Base-by-base conservation (phyloP, 164 flowering plant species). In the Piper longum region DNA sequence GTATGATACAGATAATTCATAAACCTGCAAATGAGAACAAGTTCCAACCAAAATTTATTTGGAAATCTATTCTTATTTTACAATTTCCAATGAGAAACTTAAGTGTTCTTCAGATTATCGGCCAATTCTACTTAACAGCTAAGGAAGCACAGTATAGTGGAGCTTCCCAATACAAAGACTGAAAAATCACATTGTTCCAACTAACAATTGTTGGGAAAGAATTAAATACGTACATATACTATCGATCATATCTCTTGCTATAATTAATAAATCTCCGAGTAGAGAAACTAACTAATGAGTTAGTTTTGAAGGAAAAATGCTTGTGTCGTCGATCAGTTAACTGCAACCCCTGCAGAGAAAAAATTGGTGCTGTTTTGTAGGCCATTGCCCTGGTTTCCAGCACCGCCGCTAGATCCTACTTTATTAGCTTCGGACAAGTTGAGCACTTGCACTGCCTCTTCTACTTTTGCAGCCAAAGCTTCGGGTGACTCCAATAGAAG, bases 371-470 rank as follows among this genome's bases (percentile, higher is more conserved):
- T 48, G 12, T 48, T 54, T 65, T 70, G 88, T 40, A 77, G 68
- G 5, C 73, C 51, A 7, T 82, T 85, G 62, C 79, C 81, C 52
- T 48, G 52, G 52, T 48, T 48, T 48, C 14, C 52, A 39, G 69
- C 69, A 51, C 80, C 56, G 43, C 44, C 54, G 42, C 42, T 48
- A 51, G 42, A 58, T 4, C 43, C 66, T 5, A 63, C 77, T 71
- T 79, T 80, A 26, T 26, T 26, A 44, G 80, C 58, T 66, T 82
- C 74, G 16, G 91, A 80, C 57, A 72, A 64, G 80, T 91, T 78
- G 43, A 91, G 87, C 56, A 88, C 98, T 69, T 85, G 73, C 57
- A 84, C 82, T 19, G 95, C 96, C 75, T 88, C 93, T 43, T 88
- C 86, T 62, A 87, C 87, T 75, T 87, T 88, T 14, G 82, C 67